Conservation (phyloP, 2,329 filamentous ascomycete species). For the Elsinoe perseae region DNA sequence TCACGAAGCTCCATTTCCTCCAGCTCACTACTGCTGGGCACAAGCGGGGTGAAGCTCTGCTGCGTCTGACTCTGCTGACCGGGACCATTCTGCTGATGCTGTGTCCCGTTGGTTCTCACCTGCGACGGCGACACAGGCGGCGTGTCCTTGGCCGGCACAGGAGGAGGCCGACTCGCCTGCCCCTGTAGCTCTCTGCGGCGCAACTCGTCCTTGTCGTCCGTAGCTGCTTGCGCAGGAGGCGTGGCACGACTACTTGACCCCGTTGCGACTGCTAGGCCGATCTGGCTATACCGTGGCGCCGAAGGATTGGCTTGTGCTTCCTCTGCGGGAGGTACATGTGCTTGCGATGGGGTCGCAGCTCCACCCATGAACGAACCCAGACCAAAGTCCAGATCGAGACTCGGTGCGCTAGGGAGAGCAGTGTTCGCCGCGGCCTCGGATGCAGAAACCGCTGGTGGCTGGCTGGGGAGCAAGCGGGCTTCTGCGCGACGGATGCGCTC, state of each 20-base stretch:
- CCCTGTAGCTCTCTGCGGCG: slow-evolving; percentile 43
- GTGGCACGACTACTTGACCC: not conserved
- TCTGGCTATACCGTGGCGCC: slow-evolving; percentile 32
- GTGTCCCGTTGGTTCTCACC: not conserved
- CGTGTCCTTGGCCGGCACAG: slow-evolving; percentile 1
- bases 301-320: slow-evolving; percentile 33
- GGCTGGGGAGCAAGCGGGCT: slow-evolving; percentile 70
- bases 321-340: not conserved
- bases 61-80: not conserved
- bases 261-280: not conserved
- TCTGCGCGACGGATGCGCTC: slow-evolving; percentile 71
- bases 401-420: slow-evolving; percentile 12
- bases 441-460: slow-evolving; percentile 47
- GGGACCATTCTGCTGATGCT: not conserved
- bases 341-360: not conserved
- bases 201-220: slow-evolving; percentile 73
- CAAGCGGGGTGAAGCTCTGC: not conserved
- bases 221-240: slow-evolving; percentile 21
- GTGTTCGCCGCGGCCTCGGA: slow-evolving; percentile 15
- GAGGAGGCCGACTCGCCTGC: slow-evolving; percentile 36
- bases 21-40: not conserved
- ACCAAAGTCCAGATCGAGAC: not conserved
- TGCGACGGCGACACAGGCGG: not conserved
- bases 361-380: not conserved
- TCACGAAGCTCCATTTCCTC: not conserved